Evolutionary conservation across 2,329 filamentous ascomycete genomes (phyloP), one percentile per base, ranked within the genome.

Genomic region (Cadophora gregata): DNA sequence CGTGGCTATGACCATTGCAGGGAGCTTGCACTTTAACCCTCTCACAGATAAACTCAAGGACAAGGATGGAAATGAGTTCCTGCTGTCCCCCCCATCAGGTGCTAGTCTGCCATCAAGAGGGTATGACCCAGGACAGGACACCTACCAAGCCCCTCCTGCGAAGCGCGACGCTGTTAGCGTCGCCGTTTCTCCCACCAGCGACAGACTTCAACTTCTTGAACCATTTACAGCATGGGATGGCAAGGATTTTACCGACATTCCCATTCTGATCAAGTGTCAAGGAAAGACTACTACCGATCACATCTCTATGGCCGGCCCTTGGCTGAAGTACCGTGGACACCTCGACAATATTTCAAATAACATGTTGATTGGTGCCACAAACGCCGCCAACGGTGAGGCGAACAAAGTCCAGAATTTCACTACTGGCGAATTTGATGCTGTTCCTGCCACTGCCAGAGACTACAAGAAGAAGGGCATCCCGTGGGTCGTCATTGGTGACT

Each of bases 331-430:
- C 88, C 93, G 95, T 87, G 95, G 95, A 70, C 95, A 98, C 80
- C 87, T 98, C 77, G 95, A 97, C 88, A 98, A 98, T 88, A 97
- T 98, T 84, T 97, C 94, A 79, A 97, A 98, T 90, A 98, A 98
- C 88, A 97, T 97, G 93, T 83, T 98, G 80, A 97, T 98, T 76
- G 95, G 95, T 84, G 96, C 96, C 77, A 93, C 93, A 84, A 99
- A 97, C 84, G 90, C 91, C 77, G 94, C 92, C 78, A 99, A 98
- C 83, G 93, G 90, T 68, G 93, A 98, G 86, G 94, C 93, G 77
- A 99, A 99, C 89, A 97, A 96, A 87, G 85, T 99, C 81, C 91
- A 93, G 87, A 97, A 99, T 89, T 83, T 87, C 82, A 90, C 91
- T 77, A 97, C 85, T 70, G 92, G 90, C 76, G 88, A 94, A 74